A percentile compares a stretch with the other conserved stretches of the same genome.
phyloP scores from a whole-genome alignment of 2,329 filamentous ascomycete genomes.

The Alternaria arborescens region DNA sequence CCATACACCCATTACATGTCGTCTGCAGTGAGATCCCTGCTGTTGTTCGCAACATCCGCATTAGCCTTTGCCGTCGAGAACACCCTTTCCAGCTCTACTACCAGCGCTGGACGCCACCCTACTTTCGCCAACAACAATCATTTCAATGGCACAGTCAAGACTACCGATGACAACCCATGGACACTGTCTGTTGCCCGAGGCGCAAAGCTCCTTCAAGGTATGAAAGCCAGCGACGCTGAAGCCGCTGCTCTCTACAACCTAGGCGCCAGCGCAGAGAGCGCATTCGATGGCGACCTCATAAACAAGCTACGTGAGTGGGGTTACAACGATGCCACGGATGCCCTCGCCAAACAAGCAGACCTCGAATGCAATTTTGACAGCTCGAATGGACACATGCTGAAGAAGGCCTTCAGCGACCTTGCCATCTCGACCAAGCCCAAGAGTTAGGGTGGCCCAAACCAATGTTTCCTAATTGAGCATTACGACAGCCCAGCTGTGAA shows the following conservation, averaged over 20 bases:
- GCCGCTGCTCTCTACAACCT: conserved; percentile 16
- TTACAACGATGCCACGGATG: conserved; percentile 19
- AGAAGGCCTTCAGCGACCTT: conserved; percentile 11
- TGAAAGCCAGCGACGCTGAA: conserved; percentile 19
- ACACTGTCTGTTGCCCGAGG: conserved; percentile 16
- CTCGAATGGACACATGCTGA: conserved; percentile 13
- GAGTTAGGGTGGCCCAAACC: conserved; percentile 19
- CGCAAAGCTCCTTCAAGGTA: conserved; percentile 19
- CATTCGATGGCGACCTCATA: conserved; percentile 17
- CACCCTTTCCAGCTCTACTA: not conserved
- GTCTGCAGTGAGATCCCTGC: not conserved
- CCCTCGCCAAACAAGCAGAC: conserved; percentile 10
- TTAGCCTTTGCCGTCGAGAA: not conserved
- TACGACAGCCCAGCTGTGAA: conserved; percentile 15
- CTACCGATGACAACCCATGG: conserved; percentile 6
- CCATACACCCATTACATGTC: not conserved
- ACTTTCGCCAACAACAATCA: not conserved
- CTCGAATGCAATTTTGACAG: conserved; percentile 18
- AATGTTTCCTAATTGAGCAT: conserved; percentile 28
- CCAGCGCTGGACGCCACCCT: not conserved
- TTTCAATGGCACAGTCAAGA: not conserved
- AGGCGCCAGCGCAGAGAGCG: conserved; percentile 12
- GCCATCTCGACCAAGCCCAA: conserved; percentile 18
- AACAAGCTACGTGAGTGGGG: conserved; percentile 18
- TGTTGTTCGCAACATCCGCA: not conserved